Evolutionary conservation across 257 asterid species (phyloP).

Genomic region (Solanum pinnatisectum): DNA sequence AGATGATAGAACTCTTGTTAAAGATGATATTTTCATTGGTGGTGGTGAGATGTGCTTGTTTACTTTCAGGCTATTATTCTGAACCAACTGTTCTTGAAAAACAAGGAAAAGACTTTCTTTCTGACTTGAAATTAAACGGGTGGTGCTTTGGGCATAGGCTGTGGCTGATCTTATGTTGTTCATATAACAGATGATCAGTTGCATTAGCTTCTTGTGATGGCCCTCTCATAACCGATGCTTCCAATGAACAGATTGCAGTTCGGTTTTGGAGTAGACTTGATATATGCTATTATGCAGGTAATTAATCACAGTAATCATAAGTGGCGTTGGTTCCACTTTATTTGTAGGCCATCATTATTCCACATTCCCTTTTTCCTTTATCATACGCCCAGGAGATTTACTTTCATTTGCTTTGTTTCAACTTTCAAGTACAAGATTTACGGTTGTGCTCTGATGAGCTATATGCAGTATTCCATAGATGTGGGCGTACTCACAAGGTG

Average conservation of each 20-base stretch:
- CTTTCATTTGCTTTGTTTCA: neutral
- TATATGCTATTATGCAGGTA: neutral
- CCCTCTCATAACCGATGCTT: neutral
- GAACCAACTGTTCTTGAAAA: neutral
- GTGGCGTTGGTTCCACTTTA: neutral
- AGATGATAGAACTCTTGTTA: conserved; percentile 5
- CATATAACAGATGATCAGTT: neutral
- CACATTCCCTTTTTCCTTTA: neutral
- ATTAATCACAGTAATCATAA: neutral
- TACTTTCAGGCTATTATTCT: neutral
- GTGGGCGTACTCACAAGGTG: neutral
- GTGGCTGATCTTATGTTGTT: neutral
- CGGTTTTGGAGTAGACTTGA: neutral
- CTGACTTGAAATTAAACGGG: neutral
- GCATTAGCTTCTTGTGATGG: neutral
- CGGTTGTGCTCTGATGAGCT: neutral
- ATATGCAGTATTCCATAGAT: neutral
- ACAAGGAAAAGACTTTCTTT: neutral
- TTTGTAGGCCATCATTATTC: neutral
- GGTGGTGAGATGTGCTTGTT: neutral
- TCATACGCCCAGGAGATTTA: neutral
- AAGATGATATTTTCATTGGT: conserved; percentile 2
- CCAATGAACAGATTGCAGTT: neutral
- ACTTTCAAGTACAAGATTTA: neutral
- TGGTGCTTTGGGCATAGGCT: neutral